A percentile compares a stretch with the other conserved stretches of the same genome.
Conservation (phyloP, 352 stramenopile genomes). For the Phytophthora hibernalis region DNA sequence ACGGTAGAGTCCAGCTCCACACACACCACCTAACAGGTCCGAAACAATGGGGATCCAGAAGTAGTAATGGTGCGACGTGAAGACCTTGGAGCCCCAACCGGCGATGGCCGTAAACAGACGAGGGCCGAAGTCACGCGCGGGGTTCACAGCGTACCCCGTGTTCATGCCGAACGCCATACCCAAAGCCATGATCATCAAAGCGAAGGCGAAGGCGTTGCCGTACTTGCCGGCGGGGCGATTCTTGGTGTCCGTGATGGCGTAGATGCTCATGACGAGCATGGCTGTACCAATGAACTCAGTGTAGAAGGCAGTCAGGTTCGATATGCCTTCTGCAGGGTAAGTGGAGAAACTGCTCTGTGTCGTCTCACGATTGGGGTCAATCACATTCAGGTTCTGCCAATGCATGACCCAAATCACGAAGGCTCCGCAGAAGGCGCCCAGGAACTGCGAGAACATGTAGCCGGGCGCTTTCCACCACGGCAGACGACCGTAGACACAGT, state of each 20-base stretch:
- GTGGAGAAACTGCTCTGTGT: conserved; percentile 51
- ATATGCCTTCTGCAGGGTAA: conserved; percentile 39
- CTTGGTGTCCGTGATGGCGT: conserved; percentile 51
- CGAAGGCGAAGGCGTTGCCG: conserved; percentile 44
- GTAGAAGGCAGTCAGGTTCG: conserved; percentile 23
- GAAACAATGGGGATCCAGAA: conserved; percentile 57
- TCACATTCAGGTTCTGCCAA: conserved; percentile 46
- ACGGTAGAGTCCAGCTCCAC: conserved; percentile 41
- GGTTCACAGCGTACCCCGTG: conserved; percentile 65
- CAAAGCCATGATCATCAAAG: conserved; percentile 57
- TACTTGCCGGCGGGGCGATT: conserved; percentile 48
- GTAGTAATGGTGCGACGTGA: conserved; percentile 49
- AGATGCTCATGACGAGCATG: conserved; percentile 56
- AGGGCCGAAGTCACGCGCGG: conserved; percentile 58
- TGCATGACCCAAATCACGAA: conserved; percentile 55
- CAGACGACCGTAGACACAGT: conserved; percentile 46
- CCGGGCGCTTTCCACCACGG: conserved; percentile 51
- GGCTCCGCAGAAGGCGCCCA: conserved; percentile 48
- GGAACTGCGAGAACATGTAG: conserved; percentile 51
- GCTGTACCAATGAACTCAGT: conserved; percentile 56
- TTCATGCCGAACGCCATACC: conserved; percentile 72
- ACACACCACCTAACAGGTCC: conserved; percentile 42
- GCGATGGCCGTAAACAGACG: conserved; percentile 41
- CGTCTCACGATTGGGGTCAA: conserved; percentile 51
- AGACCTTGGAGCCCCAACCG: conserved; percentile 54